A percentile compares a stretch with the other conserved stretches of the same genome.
Evolutionary conservation across 2,329 filamentous ascomycete species (phyloP).

Genomic region (Coniochaeta sp.): DNA sequence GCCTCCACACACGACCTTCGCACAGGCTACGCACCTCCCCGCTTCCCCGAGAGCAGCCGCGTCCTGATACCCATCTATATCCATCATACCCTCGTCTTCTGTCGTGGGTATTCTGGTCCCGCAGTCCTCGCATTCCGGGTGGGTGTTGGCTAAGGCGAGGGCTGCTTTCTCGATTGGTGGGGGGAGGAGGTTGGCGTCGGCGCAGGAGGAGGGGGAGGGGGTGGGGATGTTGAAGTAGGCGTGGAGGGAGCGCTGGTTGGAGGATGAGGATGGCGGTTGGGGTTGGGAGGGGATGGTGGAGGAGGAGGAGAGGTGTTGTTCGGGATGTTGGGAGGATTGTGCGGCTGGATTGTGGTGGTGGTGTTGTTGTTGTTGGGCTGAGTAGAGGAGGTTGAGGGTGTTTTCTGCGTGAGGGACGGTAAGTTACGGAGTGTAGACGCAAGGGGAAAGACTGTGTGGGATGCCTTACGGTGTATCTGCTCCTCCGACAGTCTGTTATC

Average conservation of each 20-base stretch:
- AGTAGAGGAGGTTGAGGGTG: conserved; percentile 51
- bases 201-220: conserved; percentile 1
- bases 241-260: conserved; percentile 46
- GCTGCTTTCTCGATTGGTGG: conserved; percentile 12
- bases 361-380: conserved; percentile 38
- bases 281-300: conserved; percentile 10
- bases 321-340: conserved; percentile 6
- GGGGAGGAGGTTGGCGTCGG: conserved; percentile 24
- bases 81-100: conserved; percentile 29
- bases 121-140: conserved; percentile 48
- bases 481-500: conserved; percentile 50
- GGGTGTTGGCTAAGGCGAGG: conserved; percentile 6
- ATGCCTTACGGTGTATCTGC: conserved; percentile 44
- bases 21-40: conserved; percentile 40
- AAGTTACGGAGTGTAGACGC: not conserved
- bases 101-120: conserved; percentile 18
- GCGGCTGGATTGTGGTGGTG: conserved; percentile 12
- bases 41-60: conserved; percentile 22
- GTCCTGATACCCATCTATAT: conserved; percentile 25
- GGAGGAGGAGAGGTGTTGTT: conserved; percentile 9
- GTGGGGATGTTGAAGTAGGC: conserved; percentile 51
- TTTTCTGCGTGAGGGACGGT: conserved; percentile 33
- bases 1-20: conserved; percentile 50
- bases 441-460: not conserved
- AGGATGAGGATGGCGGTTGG: conserved; percentile 8